These are phyloP conservation scores for Pichia sp. DNA, from an alignment of 1,139 yeast genomes.

Conservation along the genomic window DNA sequence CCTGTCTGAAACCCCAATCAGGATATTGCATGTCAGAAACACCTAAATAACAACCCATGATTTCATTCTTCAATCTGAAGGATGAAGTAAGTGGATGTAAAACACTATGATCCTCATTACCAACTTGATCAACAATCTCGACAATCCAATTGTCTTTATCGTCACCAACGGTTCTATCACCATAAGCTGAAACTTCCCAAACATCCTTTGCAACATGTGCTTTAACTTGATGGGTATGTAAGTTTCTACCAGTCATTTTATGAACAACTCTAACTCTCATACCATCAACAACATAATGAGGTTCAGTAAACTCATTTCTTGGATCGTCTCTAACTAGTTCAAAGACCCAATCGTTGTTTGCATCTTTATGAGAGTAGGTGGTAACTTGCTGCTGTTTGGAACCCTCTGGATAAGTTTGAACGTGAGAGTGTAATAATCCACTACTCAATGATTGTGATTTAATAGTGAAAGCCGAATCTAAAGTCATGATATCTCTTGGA, in stretches of 20 bases:
- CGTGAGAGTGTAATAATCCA: conserved; percentile 89
- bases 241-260: conserved; percentile 74
- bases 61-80: conserved; percentile 64
- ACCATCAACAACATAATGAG: conserved; percentile 59
- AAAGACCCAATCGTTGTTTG: conserved; percentile 85
- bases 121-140: conserved; percentile 75
- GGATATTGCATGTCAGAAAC: conserved; percentile 79
- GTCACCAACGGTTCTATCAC: conserved; percentile 82
- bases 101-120: conserved; percentile 54
- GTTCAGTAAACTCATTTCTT: conserved; percentile 46
- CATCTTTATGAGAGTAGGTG: conserved; percentile 86
- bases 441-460: conserved; percentile 92
- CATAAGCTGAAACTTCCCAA: conserved; percentile 90
- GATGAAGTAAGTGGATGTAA: conserved; percentile 86
- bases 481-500: conserved; percentile 80
- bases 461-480: conserved; percentile 68
- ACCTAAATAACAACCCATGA: conserved; percentile 75
- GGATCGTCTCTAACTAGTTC: conserved; percentile 62
- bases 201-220: conserved; percentile 73
- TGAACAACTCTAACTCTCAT: conserved; percentile 74
- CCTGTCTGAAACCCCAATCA: conserved; percentile 98
- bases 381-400: conserved; percentile 96
- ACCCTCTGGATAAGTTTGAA: conserved; percentile 90
- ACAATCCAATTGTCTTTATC: conserved; percentile 89
- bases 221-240: conserved; percentile 76